phyloP scores from a whole-genome alignment of 495 filamentous ascomycete genomes.

The Neurospora sp. region DNA sequence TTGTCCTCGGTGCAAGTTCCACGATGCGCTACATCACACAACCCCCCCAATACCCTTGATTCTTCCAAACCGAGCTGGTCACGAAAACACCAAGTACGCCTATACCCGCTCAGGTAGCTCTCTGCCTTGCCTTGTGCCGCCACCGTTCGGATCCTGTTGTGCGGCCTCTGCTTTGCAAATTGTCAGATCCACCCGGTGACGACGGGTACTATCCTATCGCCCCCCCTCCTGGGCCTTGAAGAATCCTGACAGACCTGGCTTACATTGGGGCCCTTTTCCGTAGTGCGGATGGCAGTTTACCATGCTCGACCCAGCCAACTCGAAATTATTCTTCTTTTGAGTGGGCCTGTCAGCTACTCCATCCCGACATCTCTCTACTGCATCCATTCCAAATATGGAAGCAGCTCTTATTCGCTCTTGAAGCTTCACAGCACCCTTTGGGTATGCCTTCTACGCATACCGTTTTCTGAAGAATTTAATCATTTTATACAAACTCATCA shows the following conservation, averaged over 20 bases:
- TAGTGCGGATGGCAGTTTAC: not conserved
- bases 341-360: constrained; percentile 8
- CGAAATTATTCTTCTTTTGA: constrained; percentile 1
- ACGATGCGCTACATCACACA: not conserved
- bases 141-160: not conserved
- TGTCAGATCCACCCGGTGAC: not conserved
- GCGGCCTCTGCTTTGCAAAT: not conserved
- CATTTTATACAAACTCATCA: not conserved
- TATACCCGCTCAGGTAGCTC: not conserved
- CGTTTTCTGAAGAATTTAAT: not conserved
- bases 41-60: not conserved
- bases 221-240: not conserved
- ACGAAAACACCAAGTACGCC: not conserved
- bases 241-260: not conserved
- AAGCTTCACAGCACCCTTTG: not conserved
- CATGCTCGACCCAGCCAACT: not conserved
- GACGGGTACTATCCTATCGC: not conserved
- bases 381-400: constrained; percentile 5
- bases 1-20: not conserved
- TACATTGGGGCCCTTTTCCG: not conserved
- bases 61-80: not conserved
- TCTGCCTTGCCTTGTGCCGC: not conserved
- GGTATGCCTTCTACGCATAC: not conserved
- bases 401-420: not conserved
- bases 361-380: constrained; percentile 1